These are phyloP conservation scores for Globisporangium mamillatum DNA, from an alignment of 352 stramenopile genomes.

Conservation along the genomic window DNA sequence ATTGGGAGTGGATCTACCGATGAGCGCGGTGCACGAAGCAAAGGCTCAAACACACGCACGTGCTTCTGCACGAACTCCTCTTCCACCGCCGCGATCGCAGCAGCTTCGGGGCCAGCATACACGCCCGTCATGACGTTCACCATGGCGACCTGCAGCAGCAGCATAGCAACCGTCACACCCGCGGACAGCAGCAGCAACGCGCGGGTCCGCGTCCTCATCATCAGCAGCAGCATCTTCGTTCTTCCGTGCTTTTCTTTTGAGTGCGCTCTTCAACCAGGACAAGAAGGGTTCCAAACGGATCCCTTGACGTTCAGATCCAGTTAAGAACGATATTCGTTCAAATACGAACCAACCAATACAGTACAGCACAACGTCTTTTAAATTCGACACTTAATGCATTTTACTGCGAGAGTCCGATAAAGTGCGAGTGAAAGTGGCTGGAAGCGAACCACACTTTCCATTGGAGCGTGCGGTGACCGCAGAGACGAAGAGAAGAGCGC, in stretches of 20 bases:
- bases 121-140: slow-evolving; percentile 36
- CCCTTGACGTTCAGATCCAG: background rate
- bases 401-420: background rate
- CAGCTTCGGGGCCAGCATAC: slow-evolving; percentile 28
- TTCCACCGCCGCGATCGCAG: background rate
- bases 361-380: background rate
- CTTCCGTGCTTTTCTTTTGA: slow-evolving; percentile 4
- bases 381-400: background rate
- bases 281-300: background rate
- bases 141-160: slow-evolving; percentile 49
- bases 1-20: slow-evolving; percentile 43
- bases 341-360: background rate
- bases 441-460: slow-evolving; percentile 28
- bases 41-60: slow-evolving; percentile 32
- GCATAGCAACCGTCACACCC: slow-evolving; percentile 33
- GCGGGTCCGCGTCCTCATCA: slow-evolving; percentile 24
- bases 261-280: slow-evolving; percentile 28
- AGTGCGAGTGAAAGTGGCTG: slow-evolving; percentile 27
- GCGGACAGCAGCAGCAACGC: slow-evolving; percentile 36
- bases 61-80: slow-evolving; percentile 5
- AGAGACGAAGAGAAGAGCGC: slow-evolving; percentile 5
- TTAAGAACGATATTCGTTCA: background rate
- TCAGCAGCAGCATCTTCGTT: slow-evolving; percentile 4
- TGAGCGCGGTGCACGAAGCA: slow-evolving; percentile 10
- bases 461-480: background rate